Base-by-base conservation (phyloP, 2,329 filamentous ascomycete genomes). In the Simplicillium aogashimaense region DNA sequence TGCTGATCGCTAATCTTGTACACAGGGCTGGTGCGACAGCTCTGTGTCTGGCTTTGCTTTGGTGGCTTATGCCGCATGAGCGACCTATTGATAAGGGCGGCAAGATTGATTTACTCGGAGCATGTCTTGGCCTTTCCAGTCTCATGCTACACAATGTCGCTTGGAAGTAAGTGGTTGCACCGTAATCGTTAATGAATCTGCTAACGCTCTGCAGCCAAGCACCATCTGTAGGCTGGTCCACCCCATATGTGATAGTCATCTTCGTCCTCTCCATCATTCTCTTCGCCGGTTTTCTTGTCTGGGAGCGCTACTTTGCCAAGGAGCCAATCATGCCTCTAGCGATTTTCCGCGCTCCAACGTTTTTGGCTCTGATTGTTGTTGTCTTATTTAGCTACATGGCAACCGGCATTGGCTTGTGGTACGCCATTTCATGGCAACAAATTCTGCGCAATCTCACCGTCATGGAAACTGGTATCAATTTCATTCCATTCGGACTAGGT, bases 61-160 rank as follows among this genome's bases (percentile, higher is more conserved):
- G 3, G 33, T 45, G 35, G 15, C 34, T 36, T 14, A 31, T 50
- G 7, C 46, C 46, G 2, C 13, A 36, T 1, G 53, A 54, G 15
- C 40, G 34, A 1, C 55, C 52, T 0, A 47, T 57, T 2, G 53
- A 57, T 3, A 44, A 46, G 14, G 38, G 40, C 3, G 55, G 55
- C 0, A 49, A 47, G 3, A 46, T 57, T 2, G 55, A 58, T 40
- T 64, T 54, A 45, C 40, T 63, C 10, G 70, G 66, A 1, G 59
- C 58, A 2, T 51, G 50, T 7, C 51, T 69, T 3, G 67, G 60
- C 1, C 52, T 62, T 2, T 47, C 52, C 12, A 58, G 60, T 6
- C 47, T 72, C n/a, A 51, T 70, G 2, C 47, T 71, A 0, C 72
- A 72, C 42, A 72, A 69, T 40, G 59, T 74, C n/a, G 61, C 61